These are phyloP conservation scores for Populus pruinosa DNA, from an alignment of 345 rosid genomes.

Conservation along the genomic window DNA sequence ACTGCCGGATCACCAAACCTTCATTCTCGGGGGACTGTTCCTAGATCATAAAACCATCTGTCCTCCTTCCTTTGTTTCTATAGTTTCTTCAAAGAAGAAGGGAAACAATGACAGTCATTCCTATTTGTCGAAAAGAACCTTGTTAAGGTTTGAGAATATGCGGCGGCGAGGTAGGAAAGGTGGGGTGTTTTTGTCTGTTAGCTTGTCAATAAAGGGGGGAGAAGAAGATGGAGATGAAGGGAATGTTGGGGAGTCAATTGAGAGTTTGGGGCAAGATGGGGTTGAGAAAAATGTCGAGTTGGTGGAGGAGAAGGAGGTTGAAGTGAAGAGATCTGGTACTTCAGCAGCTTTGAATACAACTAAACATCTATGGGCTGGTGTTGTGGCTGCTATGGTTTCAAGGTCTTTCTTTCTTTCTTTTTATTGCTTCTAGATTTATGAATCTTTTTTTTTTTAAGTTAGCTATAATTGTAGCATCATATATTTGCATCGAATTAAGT, in stretches of 20 bases:
- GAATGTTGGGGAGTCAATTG: slow-evolving; percentile 40
- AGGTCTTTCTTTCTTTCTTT: slow-evolving; percentile 36
- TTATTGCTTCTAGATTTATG: neutral
- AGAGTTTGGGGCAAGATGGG: slow-evolving; percentile 31
- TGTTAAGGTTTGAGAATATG: slow-evolving; percentile 26
- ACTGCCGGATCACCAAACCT: slow-evolving; percentile 16
- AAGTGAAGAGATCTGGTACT: slow-evolving; percentile 24
- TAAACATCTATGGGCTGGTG: slow-evolving; percentile 89
- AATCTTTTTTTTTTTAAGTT: no score
- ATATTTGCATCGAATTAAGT: no score
- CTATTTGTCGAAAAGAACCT: slow-evolving; percentile 15
- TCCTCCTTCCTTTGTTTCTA: slow-evolving; percentile 46
- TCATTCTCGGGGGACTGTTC: slow-evolving; percentile 51
- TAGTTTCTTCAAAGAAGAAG: slow-evolving; percentile 14
- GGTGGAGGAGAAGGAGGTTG: slow-evolving; percentile 23
- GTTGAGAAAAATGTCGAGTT: slow-evolving; percentile 23
- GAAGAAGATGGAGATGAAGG: slow-evolving; percentile 32
- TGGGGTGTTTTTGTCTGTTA: slow-evolving; percentile 54
- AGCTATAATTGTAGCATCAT: no score
- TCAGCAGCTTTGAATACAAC: slow-evolving; percentile 63
- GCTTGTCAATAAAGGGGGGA: slow-evolving; percentile 58
- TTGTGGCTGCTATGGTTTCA: slow-evolving; percentile 84
- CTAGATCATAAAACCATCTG: slow-evolving; percentile 32
- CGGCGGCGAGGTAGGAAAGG: slow-evolving; percentile 18
- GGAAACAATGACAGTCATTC: neutral